Evolutionary conservation across 176 grass and related monocot genomes (phyloP).

Genomic region (Juncus inflexus): DNA sequence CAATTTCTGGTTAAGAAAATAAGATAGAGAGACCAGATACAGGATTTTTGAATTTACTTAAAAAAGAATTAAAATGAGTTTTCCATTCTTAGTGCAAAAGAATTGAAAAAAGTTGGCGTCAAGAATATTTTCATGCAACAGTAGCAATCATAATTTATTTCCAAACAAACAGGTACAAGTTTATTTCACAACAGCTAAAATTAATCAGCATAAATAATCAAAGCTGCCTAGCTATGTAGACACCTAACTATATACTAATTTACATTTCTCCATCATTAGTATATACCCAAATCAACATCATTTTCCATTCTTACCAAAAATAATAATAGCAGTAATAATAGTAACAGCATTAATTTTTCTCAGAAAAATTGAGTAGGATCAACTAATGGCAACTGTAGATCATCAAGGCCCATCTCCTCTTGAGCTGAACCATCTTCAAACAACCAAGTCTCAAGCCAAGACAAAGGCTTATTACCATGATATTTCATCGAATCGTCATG

Average conservation of each 20-base stretch:
- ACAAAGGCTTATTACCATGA: slow-evolving; percentile 8
- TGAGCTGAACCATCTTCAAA: slow-evolving; percentile 14
- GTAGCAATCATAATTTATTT: slow-evolving; percentile 10
- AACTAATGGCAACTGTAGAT: slow-evolving; percentile 17
- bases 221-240: background rate
- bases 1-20: slow-evolving; percentile 3
- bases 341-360: background rate
- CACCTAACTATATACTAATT: slow-evolving; percentile 24
- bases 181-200: slow-evolving; percentile 13
- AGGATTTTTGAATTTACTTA: slow-evolving; percentile 7
- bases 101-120: background rate
- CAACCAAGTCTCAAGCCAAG: slow-evolving; percentile 27
- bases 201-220: background rate
- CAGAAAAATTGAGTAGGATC: slow-evolving; percentile 12
- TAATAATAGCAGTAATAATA: background rate
- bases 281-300: background rate
- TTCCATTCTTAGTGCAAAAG: no score
- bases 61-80: background rate
- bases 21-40: background rate
- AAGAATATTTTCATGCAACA: slow-evolving; percentile 23
- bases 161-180: slow-evolving; percentile 12
- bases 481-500: background rate
- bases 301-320: background rate
- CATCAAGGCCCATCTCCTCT: slow-evolving; percentile 7
- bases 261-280: slow-evolving; percentile 21